Base-by-base conservation (phyloP, 2,329 filamentous ascomycete genomes). In the Colletotrichum magnum region DNA sequence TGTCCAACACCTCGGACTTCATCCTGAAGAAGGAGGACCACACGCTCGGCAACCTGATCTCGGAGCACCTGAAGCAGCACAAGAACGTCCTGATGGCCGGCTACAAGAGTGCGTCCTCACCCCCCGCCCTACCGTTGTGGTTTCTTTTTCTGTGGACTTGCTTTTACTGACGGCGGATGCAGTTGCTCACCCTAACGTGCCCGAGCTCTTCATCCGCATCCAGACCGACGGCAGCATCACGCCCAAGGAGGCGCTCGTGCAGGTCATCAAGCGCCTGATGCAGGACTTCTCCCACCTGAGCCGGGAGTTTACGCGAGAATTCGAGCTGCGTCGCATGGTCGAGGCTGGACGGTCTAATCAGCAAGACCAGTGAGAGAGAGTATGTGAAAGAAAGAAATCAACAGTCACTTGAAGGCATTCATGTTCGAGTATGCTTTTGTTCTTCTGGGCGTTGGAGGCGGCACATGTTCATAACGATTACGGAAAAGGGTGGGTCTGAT, bases 11-110 rank as follows among this genome's bases (percentile, higher is more conserved):
- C n/a, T 93, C 94, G 10, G 93, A 98, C 81, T 99, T 99, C 84
- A 90, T 94, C 68, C 91, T 99, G 82, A 94, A 94, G 82, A 98
- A 98, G 81, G 96, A 99, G 81, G 96, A 99, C 76, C 95, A 98
- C 83, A 98, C 95, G 1, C 89, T 99, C 28, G 96, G 92, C 75
- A 98, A 99, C 80, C 87, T 99, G 64, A 88, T 99, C 65, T 89
- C 92, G 56, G 91, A 94, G 76, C 93, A 95, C 76, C 92, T 99
- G 66, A 91, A 96, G 83, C 91, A 93, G 79, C 92, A 94, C 76
- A 88, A 90, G 18, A 92, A 97, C 78, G 93, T 99, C 75, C 85
- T 92, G 75, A 97, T 98, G 87, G 91, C 95, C 69, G 96, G 93
- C 13, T 99, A 99, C 87, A 97, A 97, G 82, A 90, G 93, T 92